These are phyloP conservation scores for Capsicum chinense DNA, from an alignment of 257 asterid genomes.

Conservation along the genomic window DNA sequence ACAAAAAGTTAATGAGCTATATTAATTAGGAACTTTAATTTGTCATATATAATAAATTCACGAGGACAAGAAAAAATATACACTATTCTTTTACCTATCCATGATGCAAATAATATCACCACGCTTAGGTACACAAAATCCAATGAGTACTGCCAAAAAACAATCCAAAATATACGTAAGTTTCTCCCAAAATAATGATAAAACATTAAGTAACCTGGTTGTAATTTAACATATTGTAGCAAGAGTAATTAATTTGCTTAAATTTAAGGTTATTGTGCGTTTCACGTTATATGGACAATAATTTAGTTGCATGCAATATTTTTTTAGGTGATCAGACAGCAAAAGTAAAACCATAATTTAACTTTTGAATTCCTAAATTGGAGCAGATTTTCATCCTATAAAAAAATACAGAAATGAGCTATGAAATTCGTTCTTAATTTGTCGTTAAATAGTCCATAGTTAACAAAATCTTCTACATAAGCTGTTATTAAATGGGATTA, in stretches of 20 bases:
- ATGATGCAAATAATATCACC: conserved; percentile 83
- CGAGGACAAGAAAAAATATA: not conserved
- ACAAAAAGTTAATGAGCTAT: not conserved
- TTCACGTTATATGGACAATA: not conserved
- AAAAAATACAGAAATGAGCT: not conserved
- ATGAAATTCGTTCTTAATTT: not conserved
- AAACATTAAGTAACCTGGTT: not conserved
- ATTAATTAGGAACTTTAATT: not conserved
- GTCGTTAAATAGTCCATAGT: not conserved
- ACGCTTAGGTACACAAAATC: conserved; percentile 90
- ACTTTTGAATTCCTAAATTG: not conserved
- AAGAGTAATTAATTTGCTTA: not conserved
- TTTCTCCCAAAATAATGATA: not conserved
- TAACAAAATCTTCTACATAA: not conserved
- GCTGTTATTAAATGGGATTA: not conserved
- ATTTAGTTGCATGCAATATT: not conserved
- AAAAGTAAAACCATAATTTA: not conserved
- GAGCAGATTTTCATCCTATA: not conserved
- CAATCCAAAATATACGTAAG: not conserved
- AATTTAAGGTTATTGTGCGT: not conserved
- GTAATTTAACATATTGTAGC: not conserved
- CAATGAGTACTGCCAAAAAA: conserved; percentile 76
- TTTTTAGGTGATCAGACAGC: not conserved
- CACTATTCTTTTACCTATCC: conserved; percentile 62
- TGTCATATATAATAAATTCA: not conserved